Conservation (phyloP, 805 yeast genomes). For the Starmerella lactis-condensi region DNA sequence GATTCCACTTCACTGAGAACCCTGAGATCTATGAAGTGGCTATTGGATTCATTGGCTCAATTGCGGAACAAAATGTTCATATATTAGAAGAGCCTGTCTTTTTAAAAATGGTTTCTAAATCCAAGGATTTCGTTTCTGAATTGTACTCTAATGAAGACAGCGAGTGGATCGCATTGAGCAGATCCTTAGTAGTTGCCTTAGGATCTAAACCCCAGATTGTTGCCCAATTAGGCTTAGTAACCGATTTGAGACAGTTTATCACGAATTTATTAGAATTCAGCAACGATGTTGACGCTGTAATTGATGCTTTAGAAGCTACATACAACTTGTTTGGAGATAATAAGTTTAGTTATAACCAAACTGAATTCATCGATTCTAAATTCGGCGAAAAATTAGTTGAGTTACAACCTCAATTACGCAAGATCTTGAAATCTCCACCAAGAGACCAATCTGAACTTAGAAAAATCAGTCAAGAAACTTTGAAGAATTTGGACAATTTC, state of each 20-base stretch:
- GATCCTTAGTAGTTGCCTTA: slow-evolving; percentile 5
- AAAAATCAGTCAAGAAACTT: slow-evolving; percentile 46
- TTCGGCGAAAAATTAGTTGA: slow-evolving; percentile 29
- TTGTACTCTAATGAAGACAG: slow-evolving; percentile 2
- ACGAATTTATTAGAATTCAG: slow-evolving; percentile 8
- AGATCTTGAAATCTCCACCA: slow-evolving; percentile 44
- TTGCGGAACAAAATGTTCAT: no score
- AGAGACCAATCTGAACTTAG: slow-evolving; percentile 39
- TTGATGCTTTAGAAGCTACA: slow-evolving; percentile 45
- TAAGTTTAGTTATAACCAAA: slow-evolving; percentile 38
- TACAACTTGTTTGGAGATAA: slow-evolving; percentile 71
- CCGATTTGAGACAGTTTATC: slow-evolving; percentile 3
- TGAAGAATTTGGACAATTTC: slow-evolving; percentile 51
- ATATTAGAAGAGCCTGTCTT: no score
- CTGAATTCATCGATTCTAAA: slow-evolving; percentile 37
- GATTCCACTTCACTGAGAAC: no score
- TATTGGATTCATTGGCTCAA: no score
- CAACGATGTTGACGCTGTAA: slow-evolving; percentile 26
- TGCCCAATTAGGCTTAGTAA: no score
- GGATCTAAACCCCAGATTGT: no score
- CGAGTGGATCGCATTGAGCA: slow-evolving; percentile 6
- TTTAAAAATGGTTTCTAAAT: background rate
- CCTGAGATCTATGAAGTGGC: no score
- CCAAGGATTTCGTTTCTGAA: slow-evolving; percentile 1
- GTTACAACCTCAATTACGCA: slow-evolving; percentile 32